Base-by-base conservation (phyloP, 2,329 filamentous ascomycete species). In the Tolypocladium album region DNA sequence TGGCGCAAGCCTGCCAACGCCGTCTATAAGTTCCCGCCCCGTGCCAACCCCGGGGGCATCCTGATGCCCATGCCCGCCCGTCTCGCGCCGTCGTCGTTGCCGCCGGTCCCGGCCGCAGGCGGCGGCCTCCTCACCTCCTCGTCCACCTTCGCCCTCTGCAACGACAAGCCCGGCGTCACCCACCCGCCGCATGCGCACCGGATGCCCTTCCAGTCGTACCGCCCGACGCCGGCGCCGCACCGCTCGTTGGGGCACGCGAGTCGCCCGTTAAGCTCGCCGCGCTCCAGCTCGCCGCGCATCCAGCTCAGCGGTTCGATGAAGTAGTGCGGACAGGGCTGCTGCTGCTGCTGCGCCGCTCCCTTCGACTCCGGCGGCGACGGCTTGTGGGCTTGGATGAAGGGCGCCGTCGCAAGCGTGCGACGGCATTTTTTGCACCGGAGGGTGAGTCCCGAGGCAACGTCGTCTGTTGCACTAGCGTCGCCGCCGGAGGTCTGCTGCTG, bases 151-250 rank as follows among this genome's bases (percentile, higher is more conserved):
- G 88, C 87, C 72, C 87, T 89, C 59, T 91, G 88, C 62, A 97
- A 78, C 62, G 89, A 93, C 71, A 99, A 94, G 0, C 89, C 92
- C 11, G 94, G 93, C 57, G 92, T 89, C 27, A 97, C 82, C 93
- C 94, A 97, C 63, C 88, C 85, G 43, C 88, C 86, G 73, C 94
- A 99, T 70, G 86, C 94, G 76, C 94, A 99, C 71, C 86, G 87
- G 81, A 97, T 88, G 17, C 94, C 94, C 72, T 95, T 91, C 94
- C 94, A 99, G 58, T 93, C 89, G 70, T 97, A 99, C 67, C 94
- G 89, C 45, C 94, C 94, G 56, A 97, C 85, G 58, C 90, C 91
- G 47, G 89, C 86, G 55, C 83, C 85, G 73, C 94, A 99, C 68
- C 88, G 88, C 11, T 71, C 61, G 66, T 87, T 89, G 12, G 94